Evolutionary conservation across 2,329 filamentous ascomycete genomes (phyloP), one percentile per base, ranked within the genome.

Genomic region (Stenocarpella maydis): DNA sequence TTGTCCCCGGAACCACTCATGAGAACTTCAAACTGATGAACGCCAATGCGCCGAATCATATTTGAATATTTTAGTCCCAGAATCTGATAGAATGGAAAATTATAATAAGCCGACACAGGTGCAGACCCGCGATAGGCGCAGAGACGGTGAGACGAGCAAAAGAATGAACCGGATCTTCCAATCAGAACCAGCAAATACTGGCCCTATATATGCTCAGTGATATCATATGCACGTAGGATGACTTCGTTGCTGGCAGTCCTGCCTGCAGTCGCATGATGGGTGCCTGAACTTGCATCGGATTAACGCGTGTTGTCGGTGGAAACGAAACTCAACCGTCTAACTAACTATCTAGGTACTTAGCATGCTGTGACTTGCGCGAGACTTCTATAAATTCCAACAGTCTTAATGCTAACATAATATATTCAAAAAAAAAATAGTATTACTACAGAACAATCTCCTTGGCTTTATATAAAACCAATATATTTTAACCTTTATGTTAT

Each of bases 151-250:
- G 41, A 61, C n/a, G n/a, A 41, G 58, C 19, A 26, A 49, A 37
- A 10, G n/a, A 24, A 24, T 8, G 31, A 5, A 7, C 41, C 21
- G 28, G n/a, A 4, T 9, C 26, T 49, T 26, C 24, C 37, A 63
- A 63, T 63, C 58, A 63, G 28, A 43, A 45, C 58, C 58, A 63
- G 58, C 58, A 43, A 14, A 24, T 26, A 37, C 41, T 37, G 41
- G 58, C 41, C 58, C 58, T 63, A 63, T 63, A 63, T 63, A 63
- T 63, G 58, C 58, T n/a, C 17, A 43, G 58, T 63, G 58, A 63
- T 63, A 63, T 63, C 58, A 63, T 63, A n/a, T 37, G 58, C 43
- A 63, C 58, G 58, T 43, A 63, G 43, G 58, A 63, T 63, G 58
- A 63, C 58, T 63, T 63, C 43, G 58, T 63, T 63, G 58, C 58